These are phyloP conservation scores for Lithocarpus polystachyus DNA, from an alignment of 306 rosid genomes.

Conservation along the genomic window DNA sequence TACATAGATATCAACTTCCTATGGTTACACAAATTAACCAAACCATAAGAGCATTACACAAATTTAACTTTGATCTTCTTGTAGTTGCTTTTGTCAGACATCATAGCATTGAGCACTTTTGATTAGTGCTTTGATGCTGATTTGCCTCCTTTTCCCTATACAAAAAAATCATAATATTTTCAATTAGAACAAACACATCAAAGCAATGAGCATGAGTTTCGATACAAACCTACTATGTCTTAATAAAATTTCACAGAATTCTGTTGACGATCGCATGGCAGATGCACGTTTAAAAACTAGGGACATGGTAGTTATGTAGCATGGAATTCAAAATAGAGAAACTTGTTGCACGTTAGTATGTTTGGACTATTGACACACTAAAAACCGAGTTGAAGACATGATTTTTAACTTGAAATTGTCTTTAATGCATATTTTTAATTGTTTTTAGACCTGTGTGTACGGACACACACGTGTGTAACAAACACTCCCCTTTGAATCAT, in stretches of 20 bases:
- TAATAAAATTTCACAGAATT: neutral
- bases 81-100: neutral
- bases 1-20: neutral
- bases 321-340: too few species aligned
- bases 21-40: neutral
- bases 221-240: neutral
- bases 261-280: too few species aligned
- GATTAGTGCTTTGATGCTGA: constrained; percentile 48
- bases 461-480: too few species aligned
- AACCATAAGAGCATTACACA: neutral
- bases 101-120: neutral
- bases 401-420: too few species aligned
- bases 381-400: too few species aligned
- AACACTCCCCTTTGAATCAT: too few species aligned
- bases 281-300: too few species aligned
- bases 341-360: too few species aligned
- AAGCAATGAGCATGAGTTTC: neutral
- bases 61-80: neutral
- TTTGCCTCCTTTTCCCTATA: constrained; percentile 71
- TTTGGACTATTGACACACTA: too few species aligned
- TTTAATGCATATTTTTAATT: too few species aligned
- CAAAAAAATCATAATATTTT: constrained; percentile 2
- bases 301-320: too few species aligned
- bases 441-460: too few species aligned
- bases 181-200: neutral